Base-by-base conservation (phyloP, 164 flowering plant species). In the Pachysandra terminalis region DNA sequence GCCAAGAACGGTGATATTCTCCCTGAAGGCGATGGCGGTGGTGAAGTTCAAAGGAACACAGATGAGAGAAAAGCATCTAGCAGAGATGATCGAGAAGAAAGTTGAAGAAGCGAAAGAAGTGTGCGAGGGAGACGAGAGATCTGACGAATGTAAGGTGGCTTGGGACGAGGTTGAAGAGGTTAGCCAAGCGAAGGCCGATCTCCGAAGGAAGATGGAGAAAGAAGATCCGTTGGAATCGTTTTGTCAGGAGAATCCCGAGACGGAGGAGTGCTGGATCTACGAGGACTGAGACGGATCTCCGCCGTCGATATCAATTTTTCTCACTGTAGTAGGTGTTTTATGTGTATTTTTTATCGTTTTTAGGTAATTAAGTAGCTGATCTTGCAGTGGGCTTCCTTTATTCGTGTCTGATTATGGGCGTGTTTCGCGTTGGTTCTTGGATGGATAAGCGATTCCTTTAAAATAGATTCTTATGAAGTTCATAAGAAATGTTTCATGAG, bases 141-240 rank as follows among this genome's bases (percentile, higher is more conserved):
- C 90, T 1, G 89, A 75, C 61, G 93, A 84, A 79, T 88, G 93
- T 75, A 88, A 79, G 74, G 93, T 90, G 23, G 96, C 96, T 21
- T 86, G 91, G 96, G 96, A 88, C 74, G 93, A 90, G 69, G 96
- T 90, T 57, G 96, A 90, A 63, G 96, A 90, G 68, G 81, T 90
- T 2, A 90, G 96, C 75, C 90, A 85, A 61, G 93, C 96, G 19
- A 90, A 86, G 75, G 93, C 96, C 16, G 81, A 90, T 81, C 79
- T 90, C 6, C 76, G 87, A 9, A 66, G 27, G 63, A 83, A 72
- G 77, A 71, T 88, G 64, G 80, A 85, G 76, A 79, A 83, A 24
- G 63, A 80, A 53, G 96, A 90, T 66, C 96, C 93, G 0, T 73
- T 86, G 24, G 89, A 86, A 56, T 76, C 68, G 41, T 88, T 70